Conservation (phyloP, 73 alveolate species). For the Symbiodinium pilosum region DNA sequence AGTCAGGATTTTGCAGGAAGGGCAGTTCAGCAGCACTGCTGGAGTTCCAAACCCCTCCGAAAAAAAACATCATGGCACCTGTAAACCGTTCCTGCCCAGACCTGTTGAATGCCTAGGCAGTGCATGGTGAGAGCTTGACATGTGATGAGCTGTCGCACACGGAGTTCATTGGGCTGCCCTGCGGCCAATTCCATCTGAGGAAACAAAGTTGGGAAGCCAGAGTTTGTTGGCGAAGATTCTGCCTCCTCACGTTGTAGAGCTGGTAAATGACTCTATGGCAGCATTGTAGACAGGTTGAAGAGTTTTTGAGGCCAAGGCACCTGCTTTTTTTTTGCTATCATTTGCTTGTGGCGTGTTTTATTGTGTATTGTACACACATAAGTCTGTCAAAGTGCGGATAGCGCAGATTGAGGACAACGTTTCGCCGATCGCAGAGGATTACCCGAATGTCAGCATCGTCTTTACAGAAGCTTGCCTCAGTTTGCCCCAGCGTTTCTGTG, state of each 20-base stretch:
- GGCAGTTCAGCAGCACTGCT: too few relatives aligned
- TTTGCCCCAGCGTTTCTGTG: too few relatives aligned
- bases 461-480: conserved; percentile 32
- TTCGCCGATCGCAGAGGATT: conserved; percentile 84
- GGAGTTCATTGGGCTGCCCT: too few relatives aligned
- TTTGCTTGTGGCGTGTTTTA: background rate
- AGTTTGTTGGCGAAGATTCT: conserved; percentile 30
- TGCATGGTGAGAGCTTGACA: too few relatives aligned
- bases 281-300: background rate
- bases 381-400: background rate
- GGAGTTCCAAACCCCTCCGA: too few relatives aligned
- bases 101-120: too few relatives aligned
- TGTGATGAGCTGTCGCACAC: too few relatives aligned
- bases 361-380: background rate
- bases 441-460: conserved; percentile 29
- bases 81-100: too few relatives aligned
- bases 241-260: conserved; percentile 66
- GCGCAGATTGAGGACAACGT: conserved; percentile 18
- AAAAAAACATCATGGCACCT: too few relatives aligned
- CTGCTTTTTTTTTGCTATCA: background rate
- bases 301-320: background rate
- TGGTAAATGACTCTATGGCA: conserved; percentile 16
- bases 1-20: too few relatives aligned
- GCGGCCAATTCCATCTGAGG: background rate
- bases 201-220: conserved; percentile 9